These are phyloP conservation scores for Paramecium pentaurelia DNA, from an alignment of 73 alveolate species.

Conservation along the genomic window DNA sequence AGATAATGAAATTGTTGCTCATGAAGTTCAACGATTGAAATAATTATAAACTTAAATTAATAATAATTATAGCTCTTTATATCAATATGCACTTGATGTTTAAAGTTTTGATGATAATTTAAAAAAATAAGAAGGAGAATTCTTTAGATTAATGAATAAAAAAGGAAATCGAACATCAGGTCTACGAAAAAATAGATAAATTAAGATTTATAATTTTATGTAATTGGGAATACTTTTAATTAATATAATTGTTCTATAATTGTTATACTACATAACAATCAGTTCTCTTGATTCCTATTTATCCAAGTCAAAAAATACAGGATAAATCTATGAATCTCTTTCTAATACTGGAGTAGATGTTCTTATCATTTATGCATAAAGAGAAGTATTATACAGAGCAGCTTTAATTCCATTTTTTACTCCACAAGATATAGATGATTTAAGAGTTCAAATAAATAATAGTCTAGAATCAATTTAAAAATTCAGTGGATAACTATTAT, in stretches of 20 bases:
- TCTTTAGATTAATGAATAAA: not conserved
- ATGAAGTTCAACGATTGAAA: not conserved
- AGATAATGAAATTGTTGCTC: not conserved
- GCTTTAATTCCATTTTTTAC: not conserved
- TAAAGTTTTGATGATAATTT: not conserved
- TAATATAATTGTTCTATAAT: not conserved
- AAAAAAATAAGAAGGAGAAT: not conserved
- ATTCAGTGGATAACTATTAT: not conserved
- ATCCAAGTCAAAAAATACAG: not conserved
- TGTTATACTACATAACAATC: not conserved
- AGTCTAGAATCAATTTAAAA: not conserved
- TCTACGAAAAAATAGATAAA: not conserved
- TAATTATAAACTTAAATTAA: not conserved
- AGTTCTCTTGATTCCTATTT: not conserved
- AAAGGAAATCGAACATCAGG: not conserved
- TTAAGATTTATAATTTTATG: not conserved
- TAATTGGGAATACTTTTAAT: not conserved
- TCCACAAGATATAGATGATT: not conserved
- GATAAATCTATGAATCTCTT: not conserved
- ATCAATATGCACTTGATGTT: not conserved
- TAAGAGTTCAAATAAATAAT: not conserved
- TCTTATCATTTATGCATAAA: slow-evolving; percentile 1
- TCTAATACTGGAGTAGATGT: not conserved
- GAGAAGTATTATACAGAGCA: not conserved
- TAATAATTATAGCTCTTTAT: not conserved